Evolutionary conservation across 2,329 filamentous ascomycete genomes (phyloP).

Genomic region (Macrophomina pseudophaseolina): DNA sequence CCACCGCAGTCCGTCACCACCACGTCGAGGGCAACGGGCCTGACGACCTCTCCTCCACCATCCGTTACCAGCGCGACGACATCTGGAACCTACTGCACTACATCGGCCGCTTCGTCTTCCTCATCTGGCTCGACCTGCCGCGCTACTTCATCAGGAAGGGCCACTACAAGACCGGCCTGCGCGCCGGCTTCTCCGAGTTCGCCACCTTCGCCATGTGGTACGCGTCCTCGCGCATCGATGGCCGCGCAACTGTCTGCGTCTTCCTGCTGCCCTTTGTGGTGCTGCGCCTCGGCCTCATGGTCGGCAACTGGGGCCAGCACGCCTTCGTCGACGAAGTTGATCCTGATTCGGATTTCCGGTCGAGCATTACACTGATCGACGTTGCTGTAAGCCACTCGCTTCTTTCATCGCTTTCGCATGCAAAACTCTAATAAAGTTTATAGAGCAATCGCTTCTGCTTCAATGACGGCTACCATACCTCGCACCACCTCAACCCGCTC

Average conservation of each 20-base stretch:
- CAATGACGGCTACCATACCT: conserved; percentile 84
- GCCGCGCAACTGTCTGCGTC: conserved; percentile 64
- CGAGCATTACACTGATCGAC: conserved; percentile 79
- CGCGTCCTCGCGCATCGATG: conserved; percentile 1
- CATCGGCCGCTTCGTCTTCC: conserved; percentile 72
- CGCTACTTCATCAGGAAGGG: conserved; percentile 72
- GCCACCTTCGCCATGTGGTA: conserved; percentile 45
- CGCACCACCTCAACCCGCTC: conserved; percentile 77
- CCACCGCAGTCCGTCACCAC: conserved; percentile 49
- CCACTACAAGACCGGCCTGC: conserved; percentile 60
- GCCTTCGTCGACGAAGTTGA: conserved; percentile 77
- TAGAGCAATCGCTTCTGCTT: conserved; percentile 82
- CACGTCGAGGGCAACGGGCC: conserved; percentile 83
- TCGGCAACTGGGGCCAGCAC: conserved; percentile 85
- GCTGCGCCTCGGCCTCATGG: conserved; percentile 75
- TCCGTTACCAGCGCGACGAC: conserved; percentile 76
- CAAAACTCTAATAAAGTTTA: neutral
- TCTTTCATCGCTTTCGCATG: neutral
- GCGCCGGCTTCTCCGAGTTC: conserved; percentile 67
- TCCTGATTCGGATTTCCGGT: conserved; percentile 77
- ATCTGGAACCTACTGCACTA: conserved; percentile 71
- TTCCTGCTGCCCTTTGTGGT: conserved; percentile 69
- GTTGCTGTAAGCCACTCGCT: conserved; percentile 64
- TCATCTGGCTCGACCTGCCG: conserved; percentile 77
- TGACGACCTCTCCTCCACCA: conserved; percentile 74